Evolutionary conservation across 2,329 filamentous ascomycete genomes (phyloP), one percentile per base, ranked within the genome.

Genomic region (Hypoxylon rubiginosum): DNA sequence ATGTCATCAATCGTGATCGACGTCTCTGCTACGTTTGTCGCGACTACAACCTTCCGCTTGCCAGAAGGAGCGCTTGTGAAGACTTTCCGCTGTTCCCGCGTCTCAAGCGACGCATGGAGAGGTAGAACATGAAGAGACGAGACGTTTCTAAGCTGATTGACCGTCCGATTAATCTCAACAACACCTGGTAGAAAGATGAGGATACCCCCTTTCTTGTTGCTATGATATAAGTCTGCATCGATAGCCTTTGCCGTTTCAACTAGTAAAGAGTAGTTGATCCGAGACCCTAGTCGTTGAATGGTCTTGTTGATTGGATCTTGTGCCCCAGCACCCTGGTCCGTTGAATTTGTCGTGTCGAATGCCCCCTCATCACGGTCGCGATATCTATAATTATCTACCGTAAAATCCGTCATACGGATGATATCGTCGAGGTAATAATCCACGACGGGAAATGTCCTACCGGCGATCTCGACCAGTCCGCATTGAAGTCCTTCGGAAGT

Each of bases 1-100:
- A 99, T 92, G 76, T 99, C 96, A 76, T 97, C 94, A 65, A 99
- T 99, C 0, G 96, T 99, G 77, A 99, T 98, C 1, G 96, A 98
- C 0, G 96, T 99, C 78, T 99, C 96, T 1, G 96, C 96, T 2
- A 99, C 95, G 74, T 99, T 99, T 48, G 96, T 99, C 0, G 96
- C 93, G 6, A 95, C 92, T 34, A 99, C 92, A 11, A 99, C 88
- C 80, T 99, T 99, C 36, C 96, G 87, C 79, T 93, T 94, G 0
- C 94, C 94, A 2, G 82, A 78, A 0, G 95, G 94, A 4, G 96
- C 82, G 13, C 85, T 84, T 28, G 88, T 85, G 76, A 99, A 99
- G 0, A 99, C 96, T 24, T 89, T 87, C 66, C 92, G 91, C 79
- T 99, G 96, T 73, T 98, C 95, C 1, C 86, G 86, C 9, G 95